These are phyloP conservation scores for Peziza echinospora DNA, from an alignment of 495 filamentous ascomycete genomes.

Conservation along the genomic window DNA sequence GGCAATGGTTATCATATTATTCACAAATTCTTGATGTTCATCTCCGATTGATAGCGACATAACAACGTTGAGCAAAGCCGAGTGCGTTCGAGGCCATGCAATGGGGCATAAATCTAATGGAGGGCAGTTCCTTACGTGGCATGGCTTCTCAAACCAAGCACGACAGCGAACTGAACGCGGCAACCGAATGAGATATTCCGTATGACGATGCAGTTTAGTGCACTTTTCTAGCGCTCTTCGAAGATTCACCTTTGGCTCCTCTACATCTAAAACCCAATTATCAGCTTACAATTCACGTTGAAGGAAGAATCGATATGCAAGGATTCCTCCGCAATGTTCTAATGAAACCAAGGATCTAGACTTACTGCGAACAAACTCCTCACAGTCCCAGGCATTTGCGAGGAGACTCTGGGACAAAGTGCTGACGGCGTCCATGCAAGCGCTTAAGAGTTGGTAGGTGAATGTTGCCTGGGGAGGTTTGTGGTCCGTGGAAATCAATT, in stretches of 20 bases:
- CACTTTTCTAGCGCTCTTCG: neutral
- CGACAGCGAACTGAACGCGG: neutral
- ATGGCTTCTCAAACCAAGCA: neutral
- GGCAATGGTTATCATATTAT: neutral
- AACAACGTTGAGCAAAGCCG: neutral
- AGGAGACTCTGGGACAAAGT: neutral
- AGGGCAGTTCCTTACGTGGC: neutral
- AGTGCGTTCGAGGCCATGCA: neutral
- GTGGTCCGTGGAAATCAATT: no score
- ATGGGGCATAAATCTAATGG: neutral
- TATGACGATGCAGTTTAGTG: neutral
- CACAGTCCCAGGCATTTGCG: neutral
- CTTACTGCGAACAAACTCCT: no score
- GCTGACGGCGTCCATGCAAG: neutral
- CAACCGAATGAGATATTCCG: neutral
- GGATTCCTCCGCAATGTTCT: no score
- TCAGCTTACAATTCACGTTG: no score
- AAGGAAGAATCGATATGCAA: no score
- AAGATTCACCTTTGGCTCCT: neutral
- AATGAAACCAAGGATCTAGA: no score
- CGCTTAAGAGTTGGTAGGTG: neutral
- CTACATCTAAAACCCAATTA: no score
- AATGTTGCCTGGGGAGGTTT: neutral
- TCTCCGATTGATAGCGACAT: neutral
- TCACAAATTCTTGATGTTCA: neutral